Base-by-base conservation (phyloP, 768 basidiomycete species). In the Tephrocybe sp. region DNA sequence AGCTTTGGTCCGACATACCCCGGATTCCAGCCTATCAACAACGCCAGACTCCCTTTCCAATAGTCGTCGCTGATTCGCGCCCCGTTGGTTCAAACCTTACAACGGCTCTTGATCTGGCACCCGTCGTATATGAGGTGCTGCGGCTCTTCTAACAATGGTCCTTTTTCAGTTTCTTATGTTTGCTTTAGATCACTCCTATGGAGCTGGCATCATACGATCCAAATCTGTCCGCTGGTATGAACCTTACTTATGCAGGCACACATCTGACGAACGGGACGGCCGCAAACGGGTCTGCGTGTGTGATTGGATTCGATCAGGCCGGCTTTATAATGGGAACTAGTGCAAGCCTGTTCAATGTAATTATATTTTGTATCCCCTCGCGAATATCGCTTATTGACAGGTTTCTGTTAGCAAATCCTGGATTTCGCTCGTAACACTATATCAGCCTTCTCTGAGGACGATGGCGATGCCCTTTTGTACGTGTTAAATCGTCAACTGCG, bases 141-240 rank as follows among this genome's bases (percentile, higher is more conserved):
- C 18, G 37, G 16, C 21, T n/a, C 25, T 44, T n/a, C 24, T 49
- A 15, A 4, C 2, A 27, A 34, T 9, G 1, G 19, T 7, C 8
- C 33, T 10, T 29, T 42, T 53, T 4, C 42, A 19, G 29, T 27
- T 46, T 30, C 13, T 22, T 16, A 3, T 36, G 23, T 33, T 6
- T 22, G 47, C 15, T 43, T 22, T 47, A 82, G 80, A 78, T 86
- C 2, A 76, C 76, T 0, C 80, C 81, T n/a, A 62, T 79, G 52
- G 86, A 88, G 59, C 73, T 84, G 39, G 88, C 86, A 3, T 88
- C 86, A 0, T 91, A 77, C 65, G 88, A 91, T 57, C 84, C 87
- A 9, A 74, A 65, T 43, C 68, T 88, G 7, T 82, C 82, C n/a
- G 83, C 86, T 1, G 90, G 86, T 63, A 74, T 78, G 59, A 83